Evolutionary conservation across 2,329 filamentous ascomycete genomes (phyloP), one percentile per base, ranked within the genome.

Genomic region (Aureobasidium sp.): DNA sequence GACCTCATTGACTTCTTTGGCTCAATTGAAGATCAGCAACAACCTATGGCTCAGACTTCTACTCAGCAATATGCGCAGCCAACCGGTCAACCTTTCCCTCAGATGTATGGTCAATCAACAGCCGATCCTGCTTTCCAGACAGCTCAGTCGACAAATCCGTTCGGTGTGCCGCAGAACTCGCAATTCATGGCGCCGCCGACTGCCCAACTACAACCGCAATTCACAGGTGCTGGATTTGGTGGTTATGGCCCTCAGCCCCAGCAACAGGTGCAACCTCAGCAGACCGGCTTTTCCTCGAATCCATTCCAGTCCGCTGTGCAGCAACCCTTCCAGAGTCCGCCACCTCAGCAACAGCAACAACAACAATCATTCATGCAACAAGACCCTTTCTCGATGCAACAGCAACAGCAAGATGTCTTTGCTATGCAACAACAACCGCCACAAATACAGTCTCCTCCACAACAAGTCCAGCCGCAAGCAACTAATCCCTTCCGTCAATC

Each of bases 401-500:
- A 68, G 67, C 79, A 70, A 72, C 57, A 47, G 29, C 51, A 51
- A 26, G 29, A 47, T 29, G 41, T 27, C 26, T 41, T 58, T 13
- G 26, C 20, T 36, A 55, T 53, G n/a, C 62, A 72, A 69, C 79
- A 68, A 67, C 79, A 80, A 63, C 84, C 86, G 69, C 71, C 75
- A 64, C 74, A 72, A 69, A 79, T 68, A 68, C 79, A 70, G 72
- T 9, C 29, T 6, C 41, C 42, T n/a, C 55, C 55, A n/a, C 71
- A 78, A 65, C 76, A 69, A 29, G 65, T 74, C 27, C 80, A 80
- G 63, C 82, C 80, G 71, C 84, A 86, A 68, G 86, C 80, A 26
- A 96, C 91, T 8, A 99, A 99, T 72, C 94, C 94, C 0, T 99
- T 99, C 83, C 84, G 94, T 46, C 88, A 91, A 71, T 97, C 93